Evolutionary conservation across 2,329 filamentous ascomycete genomes (phyloP).

Genomic region (Aotearoamyces nothofagi): DNA sequence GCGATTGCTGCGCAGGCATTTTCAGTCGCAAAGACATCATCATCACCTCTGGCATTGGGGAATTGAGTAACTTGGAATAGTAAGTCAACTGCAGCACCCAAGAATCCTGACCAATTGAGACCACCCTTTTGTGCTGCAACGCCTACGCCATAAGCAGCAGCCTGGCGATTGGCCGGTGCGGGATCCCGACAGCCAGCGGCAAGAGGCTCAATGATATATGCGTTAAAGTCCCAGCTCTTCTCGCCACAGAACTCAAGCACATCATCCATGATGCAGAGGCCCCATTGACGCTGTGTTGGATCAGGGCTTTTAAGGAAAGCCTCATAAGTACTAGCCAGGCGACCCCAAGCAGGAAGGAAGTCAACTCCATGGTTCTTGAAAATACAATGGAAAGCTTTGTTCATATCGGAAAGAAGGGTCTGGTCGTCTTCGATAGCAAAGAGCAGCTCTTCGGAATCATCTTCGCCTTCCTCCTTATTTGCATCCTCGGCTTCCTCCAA

Average conservation of each 20-base stretch:
- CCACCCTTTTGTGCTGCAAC: constrained; percentile 91
- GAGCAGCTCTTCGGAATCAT: constrained; percentile 72
- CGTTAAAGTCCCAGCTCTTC: constrained; percentile 74
- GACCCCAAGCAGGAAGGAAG: constrained; percentile 83
- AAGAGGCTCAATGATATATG: constrained; percentile 75
- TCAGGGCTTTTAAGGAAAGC: constrained; percentile 69
- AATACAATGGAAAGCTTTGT: constrained; percentile 97
- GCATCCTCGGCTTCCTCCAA: constrained; percentile 62
- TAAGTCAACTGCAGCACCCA: constrained; percentile 61
- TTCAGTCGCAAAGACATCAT: constrained; percentile 93
- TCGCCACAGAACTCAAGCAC: constrained; percentile 92
- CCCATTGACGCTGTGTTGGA: constrained; percentile 91
- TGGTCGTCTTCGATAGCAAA: constrained; percentile 96
- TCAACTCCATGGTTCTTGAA: constrained; percentile 87
- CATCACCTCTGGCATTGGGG: constrained; percentile 70
- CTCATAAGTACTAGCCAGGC: constrained; percentile 72
- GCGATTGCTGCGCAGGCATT: constrained; percentile 94
- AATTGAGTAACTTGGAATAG: constrained; percentile 77
- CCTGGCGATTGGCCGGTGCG: constrained; percentile 85
- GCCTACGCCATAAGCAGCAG: constrained; percentile 88
- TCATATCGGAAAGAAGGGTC: constrained; percentile 94
- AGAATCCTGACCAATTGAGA: constrained; percentile 72
- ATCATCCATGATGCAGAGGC: constrained; percentile 97
- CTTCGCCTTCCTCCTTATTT: constrained; percentile 77
- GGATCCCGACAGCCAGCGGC: constrained; percentile 73